phyloP scores from a whole-genome alignment of 2,329 filamentous ascomycete species.

The Phaeosphaeriaceae sp. region DNA sequence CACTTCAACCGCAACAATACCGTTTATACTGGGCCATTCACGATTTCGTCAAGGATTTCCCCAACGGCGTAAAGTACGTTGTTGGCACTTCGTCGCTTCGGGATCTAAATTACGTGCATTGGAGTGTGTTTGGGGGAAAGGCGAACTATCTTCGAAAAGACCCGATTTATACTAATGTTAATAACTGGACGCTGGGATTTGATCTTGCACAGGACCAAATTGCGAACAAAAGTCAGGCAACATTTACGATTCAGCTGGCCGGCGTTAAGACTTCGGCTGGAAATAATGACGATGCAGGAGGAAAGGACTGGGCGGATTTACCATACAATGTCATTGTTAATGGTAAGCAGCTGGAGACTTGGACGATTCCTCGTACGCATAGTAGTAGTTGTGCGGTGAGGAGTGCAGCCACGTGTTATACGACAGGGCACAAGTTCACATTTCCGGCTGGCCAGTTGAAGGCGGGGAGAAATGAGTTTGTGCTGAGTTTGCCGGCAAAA shows the following conservation, averaged over 20 bases:
- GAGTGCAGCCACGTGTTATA: constrained; percentile 24
- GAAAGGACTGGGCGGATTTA: constrained; percentile 61
- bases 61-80: constrained; percentile 63
- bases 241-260: constrained; percentile 68
- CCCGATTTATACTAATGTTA: constrained; percentile 45
- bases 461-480: constrained; percentile 60
- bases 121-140: constrained; percentile 66
- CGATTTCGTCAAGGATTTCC: constrained; percentile 66
- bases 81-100: constrained; percentile 60
- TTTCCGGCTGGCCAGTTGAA: constrained; percentile 43
- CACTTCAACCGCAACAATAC: constrained; percentile 62
- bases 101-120: constrained; percentile 70
- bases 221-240: constrained; percentile 53
- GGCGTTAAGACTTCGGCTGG: constrained; percentile 64
- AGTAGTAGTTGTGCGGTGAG: constrained; percentile 20
- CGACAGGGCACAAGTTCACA: constrained; percentile 19
- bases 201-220: constrained; percentile 44
- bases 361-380: constrained; percentile 53
- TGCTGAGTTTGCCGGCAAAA: constrained; percentile 64
- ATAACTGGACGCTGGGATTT: constrained; percentile 35
- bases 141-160: constrained; percentile 56
- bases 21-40: constrained; percentile 67
- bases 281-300: constrained; percentile 6
- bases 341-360: constrained; percentile 53
- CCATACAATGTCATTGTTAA: constrained; percentile 58